Base-by-base conservation (phyloP, 352 stramenopile genomes). In the Paralagenidium karlingii region DNA sequence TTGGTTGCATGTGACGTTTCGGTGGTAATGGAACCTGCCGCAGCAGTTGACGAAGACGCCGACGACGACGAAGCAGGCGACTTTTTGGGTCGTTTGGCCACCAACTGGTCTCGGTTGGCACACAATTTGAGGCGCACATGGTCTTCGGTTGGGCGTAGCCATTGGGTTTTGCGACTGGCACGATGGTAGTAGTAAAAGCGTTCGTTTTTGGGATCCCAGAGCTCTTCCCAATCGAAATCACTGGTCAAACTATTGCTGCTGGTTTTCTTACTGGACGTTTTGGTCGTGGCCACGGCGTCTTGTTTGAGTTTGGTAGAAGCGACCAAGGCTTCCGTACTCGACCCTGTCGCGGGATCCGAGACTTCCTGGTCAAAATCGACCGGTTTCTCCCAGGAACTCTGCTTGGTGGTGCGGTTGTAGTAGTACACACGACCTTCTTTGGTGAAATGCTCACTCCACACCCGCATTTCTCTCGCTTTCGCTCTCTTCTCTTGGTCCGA, bases 131-230 rank as follows among this genome's bases (percentile, higher is more conserved):
- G 82, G 26, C 80, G 54, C 9, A 92, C 78, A 15, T 55, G 47
- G n/a, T n/a, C 48, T 89, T 65, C 8, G 78, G 78, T n/a, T 60
- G 58, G 38, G 73, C 59, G n/a, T n/a, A n/a, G n/a, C 78, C 78
- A 92, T 47, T 89, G 75, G 16, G 73, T 88, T 56, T 87, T 87
- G 16, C 73, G 68, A 5, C 53, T 82, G 34, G 59, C 44, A 38
- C 75, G 78, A 58, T 92, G 82, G 61, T 85, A 86, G 53, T 92
- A 92, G 52, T 92, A 92, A 18, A 75, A 49, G 24, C 75, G 75
- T 43, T 82, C 57, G 41, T 83, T 92, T 63, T 86, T 89, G 16
- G 75, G 73, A 45, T 92, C 78, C 68, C 75, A 87, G 3, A 88
- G 64, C 45, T 92, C 75, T 47, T 92, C 78, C 78, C 78, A 92